Evolutionary conservation across 306 rosid species (phyloP), one percentile per base, ranked within the genome.

Genomic region (Abrus pulchellus): DNA sequence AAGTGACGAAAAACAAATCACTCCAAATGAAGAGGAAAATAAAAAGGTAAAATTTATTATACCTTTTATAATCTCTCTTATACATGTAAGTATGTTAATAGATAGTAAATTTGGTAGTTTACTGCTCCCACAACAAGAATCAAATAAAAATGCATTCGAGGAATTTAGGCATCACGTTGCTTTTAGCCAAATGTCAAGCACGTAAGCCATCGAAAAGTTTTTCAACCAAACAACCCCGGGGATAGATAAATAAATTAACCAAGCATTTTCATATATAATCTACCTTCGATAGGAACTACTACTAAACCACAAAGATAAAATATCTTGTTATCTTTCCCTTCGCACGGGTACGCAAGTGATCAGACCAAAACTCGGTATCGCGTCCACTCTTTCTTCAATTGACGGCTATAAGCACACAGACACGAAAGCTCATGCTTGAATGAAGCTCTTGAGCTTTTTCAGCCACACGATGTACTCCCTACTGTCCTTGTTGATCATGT

Each of bases 401-500:
- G 20, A 74, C 57, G 48, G 32, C 7, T 28, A 47, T 29, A 45
- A 32, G 66, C 44, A 50, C 40, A 73, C 5, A 5, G 14, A 50
- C 40, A 67, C 76, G 3, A 4, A 80, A 12, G 12, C n/a, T 82
- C 76, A 95, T 5, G 90, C 93, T 72, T 88, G 87, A 55, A 95
- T 55, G 44, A 95, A 95, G 40, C 61, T 82, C 88, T 89, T 87
- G 80, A 95, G 86, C 83, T 92, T 93, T 36, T 87, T 81, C 90
- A 93, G 61, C 99, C 99, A 95, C 28, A 74, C 68, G 85, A 88
- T 84, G 85, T 89, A 90, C 79, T 95, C 99, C 78, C 71, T 93
- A 68, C 97, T 87, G 75, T 95, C 97, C 77, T 93, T 95, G 91
- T 92, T 88, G 88, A 92, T 90, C 99, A 95, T 95, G 90, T 90